These are phyloP conservation scores for Clavispora carvajalis DNA, from an alignment of 805 yeast genomes.

Conservation along the genomic window DNA sequence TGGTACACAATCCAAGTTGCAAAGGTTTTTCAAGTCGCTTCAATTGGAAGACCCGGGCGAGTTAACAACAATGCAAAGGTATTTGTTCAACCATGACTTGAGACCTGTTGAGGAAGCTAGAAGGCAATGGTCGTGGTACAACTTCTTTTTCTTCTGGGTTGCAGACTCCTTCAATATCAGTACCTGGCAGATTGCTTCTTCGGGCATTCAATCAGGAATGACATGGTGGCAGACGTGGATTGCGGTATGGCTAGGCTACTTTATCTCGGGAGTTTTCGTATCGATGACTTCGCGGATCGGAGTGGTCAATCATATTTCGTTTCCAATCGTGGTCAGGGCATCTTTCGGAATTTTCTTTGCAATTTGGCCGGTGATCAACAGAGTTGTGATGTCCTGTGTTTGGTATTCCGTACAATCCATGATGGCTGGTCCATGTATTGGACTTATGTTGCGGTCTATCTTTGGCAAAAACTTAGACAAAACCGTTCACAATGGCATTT, in stretches of 20 bases:
- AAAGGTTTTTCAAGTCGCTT: slow-evolving; percentile 10
- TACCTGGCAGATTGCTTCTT: slow-evolving; percentile 88
- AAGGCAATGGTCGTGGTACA: slow-evolving; percentile 83
- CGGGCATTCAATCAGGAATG: slow-evolving; percentile 64
- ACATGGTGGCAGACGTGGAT: slow-evolving; percentile 93
- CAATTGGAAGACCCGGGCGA: slow-evolving; percentile 34
- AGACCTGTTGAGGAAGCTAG: slow-evolving; percentile 72
- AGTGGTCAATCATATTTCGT: slow-evolving; percentile 72
- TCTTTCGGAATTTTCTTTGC: slow-evolving; percentile 87
- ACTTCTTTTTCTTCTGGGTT: slow-evolving; percentile 76
- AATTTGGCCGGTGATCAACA: slow-evolving; percentile 80
- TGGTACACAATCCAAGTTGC: slow-evolving; percentile 43
- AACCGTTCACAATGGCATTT: slow-evolving; percentile 59
- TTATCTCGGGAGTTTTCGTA: slow-evolving; percentile 64
- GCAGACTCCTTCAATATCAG: slow-evolving; percentile 87
- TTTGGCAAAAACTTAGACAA: slow-evolving; percentile 58
- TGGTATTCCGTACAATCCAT: slow-evolving; percentile 89
- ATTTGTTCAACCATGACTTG: slow-evolving; percentile 68
- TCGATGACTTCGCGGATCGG: slow-evolving; percentile 74
- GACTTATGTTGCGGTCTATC: slow-evolving; percentile 61
- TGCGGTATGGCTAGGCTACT: slow-evolving; percentile 82
- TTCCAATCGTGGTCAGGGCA: slow-evolving; percentile 77
- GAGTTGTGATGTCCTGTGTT: slow-evolving; percentile 81
- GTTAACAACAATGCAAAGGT: slow-evolving; percentile 54
- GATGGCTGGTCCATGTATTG: slow-evolving; percentile 80